Evolutionary conservation across 192 early-diverging fungal genomes (phyloP).

Genomic region (Entomortierella chlamydospora): DNA sequence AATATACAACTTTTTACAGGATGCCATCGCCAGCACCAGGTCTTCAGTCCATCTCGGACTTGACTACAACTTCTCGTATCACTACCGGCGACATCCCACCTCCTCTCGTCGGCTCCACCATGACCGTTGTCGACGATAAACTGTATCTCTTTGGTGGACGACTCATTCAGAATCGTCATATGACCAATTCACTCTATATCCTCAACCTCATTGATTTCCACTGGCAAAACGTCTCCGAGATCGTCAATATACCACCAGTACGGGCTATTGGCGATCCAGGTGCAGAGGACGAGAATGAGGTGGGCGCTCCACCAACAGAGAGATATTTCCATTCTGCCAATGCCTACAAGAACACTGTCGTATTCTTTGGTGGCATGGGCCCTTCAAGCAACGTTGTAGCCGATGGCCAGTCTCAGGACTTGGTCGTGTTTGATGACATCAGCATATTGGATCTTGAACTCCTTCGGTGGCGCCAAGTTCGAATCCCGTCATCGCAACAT

Average conservation of each 20-base stretch:
- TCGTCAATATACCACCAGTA: slow-evolving; percentile 33
- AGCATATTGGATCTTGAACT: slow-evolving; percentile 67
- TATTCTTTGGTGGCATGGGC: slow-evolving; percentile 85
- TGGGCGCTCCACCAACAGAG: slow-evolving; percentile 52
- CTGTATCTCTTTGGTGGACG: slow-evolving; percentile 81
- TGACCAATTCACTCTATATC: slow-evolving; percentile 77
- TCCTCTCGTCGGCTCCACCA: slow-evolving; percentile 75
- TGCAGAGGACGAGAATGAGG: slow-evolving; percentile 51
- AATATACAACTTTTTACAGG: background rate
- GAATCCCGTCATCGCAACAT: slow-evolving; percentile 49
- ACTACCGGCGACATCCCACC: slow-evolving; percentile 78
- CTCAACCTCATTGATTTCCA: slow-evolving; percentile 71
- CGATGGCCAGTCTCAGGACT: slow-evolving; percentile 47
- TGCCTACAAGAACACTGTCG: slow-evolving; percentile 66
- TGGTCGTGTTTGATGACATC: slow-evolving; percentile 74
- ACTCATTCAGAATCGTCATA: slow-evolving; percentile 71
- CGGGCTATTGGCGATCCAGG: slow-evolving; percentile 47
- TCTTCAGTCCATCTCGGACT: slow-evolving; percentile 66
- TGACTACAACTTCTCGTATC: slow-evolving; percentile 58
- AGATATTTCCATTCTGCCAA: slow-evolving; percentile 82
- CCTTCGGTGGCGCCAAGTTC: slow-evolving; percentile 65
- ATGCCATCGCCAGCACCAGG: slow-evolving; percentile 38
- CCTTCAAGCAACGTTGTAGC: slow-evolving; percentile 56
- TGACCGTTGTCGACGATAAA: slow-evolving; percentile 67
- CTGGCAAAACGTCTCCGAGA: slow-evolving; percentile 67